phyloP scores from a whole-genome alignment of 2,329 filamentous ascomycete genomes.

The Leptoxyphium fumago region DNA sequence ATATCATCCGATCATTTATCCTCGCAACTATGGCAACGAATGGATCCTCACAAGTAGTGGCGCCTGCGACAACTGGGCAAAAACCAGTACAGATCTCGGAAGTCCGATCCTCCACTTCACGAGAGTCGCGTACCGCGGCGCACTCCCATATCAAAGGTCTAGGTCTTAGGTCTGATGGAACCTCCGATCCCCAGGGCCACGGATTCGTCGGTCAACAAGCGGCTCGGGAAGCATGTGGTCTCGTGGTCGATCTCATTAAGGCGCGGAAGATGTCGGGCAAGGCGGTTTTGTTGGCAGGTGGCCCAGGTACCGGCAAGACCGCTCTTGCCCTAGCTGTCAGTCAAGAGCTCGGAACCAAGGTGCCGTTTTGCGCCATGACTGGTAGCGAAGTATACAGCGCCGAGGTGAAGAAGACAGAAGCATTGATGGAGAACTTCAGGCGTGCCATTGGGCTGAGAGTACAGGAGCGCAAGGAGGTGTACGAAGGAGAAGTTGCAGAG shows the following conservation, averaged over 20 bases:
- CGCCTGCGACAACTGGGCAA: conserved; percentile 12
- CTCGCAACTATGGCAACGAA: conserved; percentile 11
- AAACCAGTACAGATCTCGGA: conserved; percentile 22
- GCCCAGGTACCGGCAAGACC: conserved; percentile 93
- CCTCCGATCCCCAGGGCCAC: conserved; percentile 60
- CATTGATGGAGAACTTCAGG: conserved; percentile 98
- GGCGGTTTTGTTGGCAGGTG: conserved; percentile 83
- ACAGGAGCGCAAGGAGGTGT: conserved; percentile 97
- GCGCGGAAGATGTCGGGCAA: conserved; percentile 96
- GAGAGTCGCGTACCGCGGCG: conserved; percentile 89
- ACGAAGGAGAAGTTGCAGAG: conserved; percentile 96
- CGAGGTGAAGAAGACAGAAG: conserved; percentile 98
- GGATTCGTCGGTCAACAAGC: conserved; percentile 83
- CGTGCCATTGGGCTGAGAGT: conserved; percentile 92
- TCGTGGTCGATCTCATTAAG: conserved; percentile 90
- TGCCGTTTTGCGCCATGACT: conserved; percentile 95
- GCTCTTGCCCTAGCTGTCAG: conserved; percentile 89
- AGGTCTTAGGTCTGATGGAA: conserved; percentile 72
- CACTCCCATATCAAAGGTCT: conserved; percentile 97
- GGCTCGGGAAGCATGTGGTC: conserved; percentile 89
- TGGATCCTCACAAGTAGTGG: conserved; percentile 9
- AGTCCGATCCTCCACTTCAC: conserved; percentile 26
- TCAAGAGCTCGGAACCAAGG: conserved; percentile 94
- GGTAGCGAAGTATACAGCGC: conserved; percentile 96
- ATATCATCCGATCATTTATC: neutral